These are phyloP conservation scores for Colletotrichum kahawae DNA, from an alignment of 2,329 filamentous ascomycete genomes.

Conservation along the genomic window DNA sequence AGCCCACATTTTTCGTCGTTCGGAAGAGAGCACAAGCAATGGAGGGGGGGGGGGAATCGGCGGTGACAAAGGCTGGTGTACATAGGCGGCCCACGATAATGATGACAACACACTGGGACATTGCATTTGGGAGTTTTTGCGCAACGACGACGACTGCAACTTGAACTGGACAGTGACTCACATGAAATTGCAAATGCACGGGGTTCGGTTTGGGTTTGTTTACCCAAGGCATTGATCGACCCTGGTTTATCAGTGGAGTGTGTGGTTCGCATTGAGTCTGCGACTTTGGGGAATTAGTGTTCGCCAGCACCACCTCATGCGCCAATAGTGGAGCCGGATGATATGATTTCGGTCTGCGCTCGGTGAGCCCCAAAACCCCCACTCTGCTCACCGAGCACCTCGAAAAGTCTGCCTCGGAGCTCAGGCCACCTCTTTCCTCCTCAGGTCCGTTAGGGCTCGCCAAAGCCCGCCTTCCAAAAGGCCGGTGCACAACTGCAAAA, in stretches of 20 bases:
- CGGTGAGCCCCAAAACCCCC: neutral
- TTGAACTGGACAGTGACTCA: neutral
- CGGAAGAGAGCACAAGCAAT: neutral
- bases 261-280: neutral
- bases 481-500: conserved; percentile 28
- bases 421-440: conserved; percentile 19
- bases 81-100: conserved; percentile 21
- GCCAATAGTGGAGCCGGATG: neutral
- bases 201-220: neutral
- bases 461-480: neutral
- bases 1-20: conserved; percentile 9
- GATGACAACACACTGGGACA: neutral
- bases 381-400: neutral
- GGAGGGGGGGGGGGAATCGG: neutral
- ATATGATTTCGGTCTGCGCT: neutral
- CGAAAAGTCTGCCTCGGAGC: conserved; percentile 17
- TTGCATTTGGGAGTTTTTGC: neutral
- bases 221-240: neutral
- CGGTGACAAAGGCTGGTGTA: conserved; percentile 10
- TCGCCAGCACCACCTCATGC: neutral
- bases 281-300: neutral
- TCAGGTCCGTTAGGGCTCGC: conserved; percentile 34
- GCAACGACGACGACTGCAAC: neutral
- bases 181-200: neutral
- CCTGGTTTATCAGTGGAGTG: neutral